Percentiles rank a stretch among this genome's conserved stretches.
Conservation (phyloP, 768 basidiomycete genomes). For the Lanmaoa rubissima region DNA sequence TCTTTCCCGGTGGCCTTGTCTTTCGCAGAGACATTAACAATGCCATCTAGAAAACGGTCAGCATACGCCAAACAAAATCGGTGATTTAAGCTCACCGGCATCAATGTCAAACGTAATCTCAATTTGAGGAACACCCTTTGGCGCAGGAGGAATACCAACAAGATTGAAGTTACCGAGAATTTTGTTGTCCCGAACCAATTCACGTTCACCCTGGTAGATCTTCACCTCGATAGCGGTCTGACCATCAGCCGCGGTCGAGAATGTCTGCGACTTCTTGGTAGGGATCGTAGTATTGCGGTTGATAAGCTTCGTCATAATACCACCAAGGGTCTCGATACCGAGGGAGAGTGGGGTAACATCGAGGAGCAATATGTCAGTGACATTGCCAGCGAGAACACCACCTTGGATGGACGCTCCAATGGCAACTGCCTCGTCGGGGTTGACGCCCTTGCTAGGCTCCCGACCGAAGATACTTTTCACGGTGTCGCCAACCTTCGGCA, state of each 20-base stretch:
- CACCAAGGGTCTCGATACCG: slow-evolving; percentile 94
- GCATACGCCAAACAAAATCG: not conserved
- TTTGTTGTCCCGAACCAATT: slow-evolving; percentile 98
- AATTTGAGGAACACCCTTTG: slow-evolving; percentile 74
- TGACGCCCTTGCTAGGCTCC: slow-evolving; percentile 97
- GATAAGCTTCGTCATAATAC: slow-evolving; percentile 99
- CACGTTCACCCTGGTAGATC: slow-evolving; percentile 99
- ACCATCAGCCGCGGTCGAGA: slow-evolving; percentile 98
- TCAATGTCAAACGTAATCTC: slow-evolving; percentile 96
- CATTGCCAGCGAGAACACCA: slow-evolving; percentile 94
- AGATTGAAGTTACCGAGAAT: slow-evolving; percentile 99
- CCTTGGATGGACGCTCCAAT: slow-evolving; percentile 98
- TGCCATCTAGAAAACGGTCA: slow-evolving; percentile 60
- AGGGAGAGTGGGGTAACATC: slow-evolving; percentile 97
- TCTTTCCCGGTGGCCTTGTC: slow-evolving; percentile 90
- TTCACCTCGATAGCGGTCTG: slow-evolving; percentile 99
- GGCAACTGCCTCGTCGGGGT: slow-evolving; percentile 98
- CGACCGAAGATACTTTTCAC: slow-evolving; percentile 88
- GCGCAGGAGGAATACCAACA: slow-evolving; percentile 88
- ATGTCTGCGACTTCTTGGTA: slow-evolving; percentile 98
- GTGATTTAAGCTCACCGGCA: slow-evolving; percentile 54
- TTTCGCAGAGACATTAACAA: slow-evolving; percentile 96
- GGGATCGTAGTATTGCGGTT: slow-evolving; percentile 98
- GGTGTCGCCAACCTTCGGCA: slow-evolving; percentile 93
- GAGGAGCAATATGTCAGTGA: slow-evolving; percentile 91